Evolutionary conservation across 495 filamentous ascomycete genomes (phyloP), one percentile per base, ranked within the genome.

Genomic region (Penicillium turbatum): DNA sequence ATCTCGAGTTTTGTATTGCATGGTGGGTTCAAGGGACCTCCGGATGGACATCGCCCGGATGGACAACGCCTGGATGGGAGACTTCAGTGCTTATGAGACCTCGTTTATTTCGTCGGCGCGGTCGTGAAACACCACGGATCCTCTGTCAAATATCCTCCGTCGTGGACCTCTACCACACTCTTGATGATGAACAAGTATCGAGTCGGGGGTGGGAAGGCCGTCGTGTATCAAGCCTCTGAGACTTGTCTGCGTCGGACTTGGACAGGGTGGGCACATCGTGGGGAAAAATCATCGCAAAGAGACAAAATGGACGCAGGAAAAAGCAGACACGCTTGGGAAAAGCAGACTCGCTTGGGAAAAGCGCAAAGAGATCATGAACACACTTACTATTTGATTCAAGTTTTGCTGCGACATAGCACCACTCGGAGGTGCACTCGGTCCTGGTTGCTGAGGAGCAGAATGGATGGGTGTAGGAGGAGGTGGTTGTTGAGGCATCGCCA

Each of bases 331-430:
- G 19, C 21, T 8, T 29, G 27, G 27, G 42, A 27, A 3, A 35
- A 15, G 0, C 17, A 51, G 27, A 6, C 12, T 4, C 11, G 19
- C 21, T 8, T 29, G 27, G 27, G 42, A 27, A 3, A 35, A 15
- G 0, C n/a, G 16, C 8, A 43, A 42, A 15, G 12, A 10, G 13
- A 42, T 8, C 16, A 34, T 10, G 10, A 10, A 45, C 13, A 56
- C 27, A 78, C 88, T 78, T 80, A 96, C 92, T 66, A 98, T 98
- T 59, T 95, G 89, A 56, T 98, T 98, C 7, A 98, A 68, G 63
- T 96, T 95, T 58, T 95, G 91, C 37, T 89, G 86, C 3, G 88
- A 88, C 79, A 75, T 82, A 59, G 60, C 79, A 54, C 69, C 79
- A 56, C 61, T 69, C 40, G 56, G 77, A 40, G 71, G 72, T 36